phyloP scores from a whole-genome alignment of 257 asterid species.

The Avicennia marina region DNA sequence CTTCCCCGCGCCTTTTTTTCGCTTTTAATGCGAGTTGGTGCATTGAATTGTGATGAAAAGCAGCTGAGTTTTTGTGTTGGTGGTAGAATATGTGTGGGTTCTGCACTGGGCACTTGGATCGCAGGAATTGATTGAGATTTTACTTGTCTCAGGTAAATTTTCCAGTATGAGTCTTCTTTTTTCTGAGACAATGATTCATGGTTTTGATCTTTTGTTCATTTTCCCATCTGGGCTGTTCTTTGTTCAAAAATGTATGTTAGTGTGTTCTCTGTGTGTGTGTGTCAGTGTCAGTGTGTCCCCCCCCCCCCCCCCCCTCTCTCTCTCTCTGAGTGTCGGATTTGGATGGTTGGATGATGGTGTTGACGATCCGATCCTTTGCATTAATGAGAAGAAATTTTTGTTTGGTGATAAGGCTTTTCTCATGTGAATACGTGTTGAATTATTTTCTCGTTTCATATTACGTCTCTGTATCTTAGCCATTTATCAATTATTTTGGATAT shows the following conservation, averaged over 20 bases:
- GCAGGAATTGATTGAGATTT: conserved; percentile 25
- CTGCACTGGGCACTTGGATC: conserved; percentile 24
- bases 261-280: conserved; percentile 2
- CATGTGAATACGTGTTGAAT: not conserved
- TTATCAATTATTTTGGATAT: not conserved
- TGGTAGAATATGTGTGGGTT: conserved; percentile 10
- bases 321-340: conserved; percentile 18
- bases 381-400: not conserved
- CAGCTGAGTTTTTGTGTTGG: conserved; percentile 8
- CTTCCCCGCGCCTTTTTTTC: not conserved
- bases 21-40: conserved; percentile 10
- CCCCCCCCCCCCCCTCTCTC: too few species aligned
- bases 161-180: not conserved
- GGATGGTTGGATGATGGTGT: conserved; percentile 19
- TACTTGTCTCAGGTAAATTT: conserved; percentile 18
- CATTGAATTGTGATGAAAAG: conserved; percentile 17
- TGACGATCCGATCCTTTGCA: conserved; percentile 14
- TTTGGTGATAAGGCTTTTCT: not conserved
- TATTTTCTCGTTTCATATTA: not conserved
- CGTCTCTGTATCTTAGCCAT: not conserved
- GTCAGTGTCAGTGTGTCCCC: conserved; percentile 1
- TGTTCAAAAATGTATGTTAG: conserved; percentile 14
- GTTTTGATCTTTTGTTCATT: conserved; percentile 24
- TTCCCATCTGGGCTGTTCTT: conserved; percentile 19
- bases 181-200: conserved; percentile 18